These are phyloP conservation scores for Pythium diclinum DNA, from an alignment of 352 stramenopile genomes.

Conservation along the genomic window DNA sequence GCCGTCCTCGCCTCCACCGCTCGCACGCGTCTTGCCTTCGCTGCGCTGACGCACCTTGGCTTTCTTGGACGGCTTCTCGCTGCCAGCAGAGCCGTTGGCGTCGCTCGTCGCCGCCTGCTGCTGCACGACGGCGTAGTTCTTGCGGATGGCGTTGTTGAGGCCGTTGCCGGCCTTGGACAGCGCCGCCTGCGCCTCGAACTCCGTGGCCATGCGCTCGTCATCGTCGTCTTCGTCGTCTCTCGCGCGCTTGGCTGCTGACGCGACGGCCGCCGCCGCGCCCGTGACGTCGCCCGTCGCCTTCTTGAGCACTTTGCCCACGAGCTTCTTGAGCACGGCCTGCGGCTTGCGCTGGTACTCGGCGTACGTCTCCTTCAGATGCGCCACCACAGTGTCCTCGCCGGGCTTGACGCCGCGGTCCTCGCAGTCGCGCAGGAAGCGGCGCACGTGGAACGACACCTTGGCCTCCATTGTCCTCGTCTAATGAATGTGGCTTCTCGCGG, in stretches of 20 bases:
- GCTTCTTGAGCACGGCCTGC: constrained; percentile 54
- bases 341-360: constrained; percentile 87
- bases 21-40: constrained; percentile 11
- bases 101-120: constrained; percentile 29
- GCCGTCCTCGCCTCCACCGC: neutral
- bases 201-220: constrained; percentile 53
- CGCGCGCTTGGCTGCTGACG: constrained; percentile 45
- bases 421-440: constrained; percentile 78
- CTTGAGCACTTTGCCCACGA: constrained; percentile 72
- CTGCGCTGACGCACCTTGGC: constrained; percentile 55
- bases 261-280: constrained; percentile 4
- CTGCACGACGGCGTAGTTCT: constrained; percentile 52
- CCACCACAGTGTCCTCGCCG: constrained; percentile 58
- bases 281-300: constrained; percentile 33
- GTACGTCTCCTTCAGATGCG: constrained; percentile 69
- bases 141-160: constrained; percentile 77
- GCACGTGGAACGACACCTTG: constrained; percentile 87
- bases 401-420: constrained; percentile 56
- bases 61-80: constrained; percentile 64
- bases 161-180: constrained; percentile 40
- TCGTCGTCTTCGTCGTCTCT: constrained; percentile 59
- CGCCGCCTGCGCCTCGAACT: constrained; percentile 45
- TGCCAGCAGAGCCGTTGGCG: neutral
- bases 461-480: constrained; percentile 49
- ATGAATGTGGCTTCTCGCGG: neutral